Percentiles rank a stretch among this genome's conserved stretches.
Evolutionary conservation across 805 yeast species (phyloP).

Genomic region (Jamesozyma lodderae): DNA sequence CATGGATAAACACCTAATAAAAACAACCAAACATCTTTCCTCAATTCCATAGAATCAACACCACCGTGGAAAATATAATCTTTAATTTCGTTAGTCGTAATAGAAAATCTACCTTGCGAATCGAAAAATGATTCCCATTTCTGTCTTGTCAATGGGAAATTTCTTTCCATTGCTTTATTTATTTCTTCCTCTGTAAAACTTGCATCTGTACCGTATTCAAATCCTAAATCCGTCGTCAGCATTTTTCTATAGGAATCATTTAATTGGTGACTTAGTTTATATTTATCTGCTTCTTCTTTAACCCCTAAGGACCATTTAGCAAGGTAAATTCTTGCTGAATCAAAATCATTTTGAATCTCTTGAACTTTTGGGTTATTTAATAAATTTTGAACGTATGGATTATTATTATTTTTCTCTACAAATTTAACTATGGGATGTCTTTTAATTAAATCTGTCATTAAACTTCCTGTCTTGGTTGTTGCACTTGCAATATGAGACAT

Average conservation of each 20-base stretch:
- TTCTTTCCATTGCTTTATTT: conserved; percentile 56
- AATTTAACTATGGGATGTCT: conserved; percentile 26
- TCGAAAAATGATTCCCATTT: conserved; percentile 90
- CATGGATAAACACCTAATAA: conserved; percentile 79
- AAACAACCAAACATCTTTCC: conserved; percentile 81
- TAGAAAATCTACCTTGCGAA: conserved; percentile 56
- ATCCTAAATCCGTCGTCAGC: conserved; percentile 53
- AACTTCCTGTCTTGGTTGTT: conserved; percentile 35
- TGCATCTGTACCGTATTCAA: conserved; percentile 30
- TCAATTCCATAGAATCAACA: conserved; percentile 39
- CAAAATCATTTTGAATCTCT: conserved; percentile 77
- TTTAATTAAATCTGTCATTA: conserved; percentile 17
- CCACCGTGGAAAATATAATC: conserved; percentile 90
- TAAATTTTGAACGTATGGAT: conserved; percentile 38
- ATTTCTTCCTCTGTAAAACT: conserved; percentile 26
- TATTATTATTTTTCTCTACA: conserved; percentile 37
- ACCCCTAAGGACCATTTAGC: conserved; percentile 97
- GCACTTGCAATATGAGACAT: conserved; percentile 78
- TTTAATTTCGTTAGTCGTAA: conserved; percentile 73
- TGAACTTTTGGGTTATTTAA: conserved; percentile 72
- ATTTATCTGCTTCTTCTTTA: conserved; percentile 77
- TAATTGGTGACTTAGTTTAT: conserved; percentile 37
- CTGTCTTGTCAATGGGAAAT: conserved; percentile 33
- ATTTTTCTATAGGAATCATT: conserved; percentile 50
- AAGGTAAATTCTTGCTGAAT: conserved; percentile 79